Evolutionary conservation across 306 rosid genomes (phyloP).

Genomic region (Mimosa bimucronata): DNA sequence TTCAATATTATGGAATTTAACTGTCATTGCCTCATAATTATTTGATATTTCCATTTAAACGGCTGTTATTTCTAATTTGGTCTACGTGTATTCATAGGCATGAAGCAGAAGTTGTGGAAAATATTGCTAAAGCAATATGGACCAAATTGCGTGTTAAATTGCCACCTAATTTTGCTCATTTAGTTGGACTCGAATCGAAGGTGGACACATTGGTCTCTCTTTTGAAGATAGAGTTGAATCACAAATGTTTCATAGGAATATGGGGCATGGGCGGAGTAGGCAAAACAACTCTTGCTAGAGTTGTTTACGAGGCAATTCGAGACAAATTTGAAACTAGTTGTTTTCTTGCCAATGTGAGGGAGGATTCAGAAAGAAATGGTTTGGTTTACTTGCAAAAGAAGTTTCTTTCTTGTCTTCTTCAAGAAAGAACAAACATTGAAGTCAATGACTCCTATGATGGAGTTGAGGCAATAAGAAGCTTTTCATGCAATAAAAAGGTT

Average conservation of each 20-base stretch:
- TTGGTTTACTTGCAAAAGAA: conserved; percentile 2
- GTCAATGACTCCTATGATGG: not conserved
- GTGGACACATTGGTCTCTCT: not conserved
- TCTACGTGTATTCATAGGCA: not conserved
- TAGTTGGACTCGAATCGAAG: conserved; percentile 5
- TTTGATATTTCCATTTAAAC: not conserved
- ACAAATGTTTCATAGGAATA: not conserved
- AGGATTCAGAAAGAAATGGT: not conserved
- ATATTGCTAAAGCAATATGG: not conserved
- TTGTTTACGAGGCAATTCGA: conserved; percentile 4
- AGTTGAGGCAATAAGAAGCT: not conserved
- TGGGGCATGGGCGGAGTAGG: conserved; percentile 21
- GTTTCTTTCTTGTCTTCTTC: conserved; percentile 3
- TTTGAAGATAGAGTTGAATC: not conserved
- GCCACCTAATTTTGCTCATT: not conserved
- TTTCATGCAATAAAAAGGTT: not conserved
- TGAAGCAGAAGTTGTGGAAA: not conserved
- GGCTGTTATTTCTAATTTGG: not conserved
- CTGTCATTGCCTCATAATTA: not conserved
- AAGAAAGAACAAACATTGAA: not conserved
- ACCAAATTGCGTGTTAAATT: not conserved
- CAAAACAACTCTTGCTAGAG: conserved; percentile 11
- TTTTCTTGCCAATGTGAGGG: not conserved
- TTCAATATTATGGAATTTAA: not conserved
- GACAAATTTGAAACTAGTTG: not conserved